phyloP scores from a whole-genome alignment of 2,329 filamentous ascomycete species.

The Penicillium verrucosum region DNA sequence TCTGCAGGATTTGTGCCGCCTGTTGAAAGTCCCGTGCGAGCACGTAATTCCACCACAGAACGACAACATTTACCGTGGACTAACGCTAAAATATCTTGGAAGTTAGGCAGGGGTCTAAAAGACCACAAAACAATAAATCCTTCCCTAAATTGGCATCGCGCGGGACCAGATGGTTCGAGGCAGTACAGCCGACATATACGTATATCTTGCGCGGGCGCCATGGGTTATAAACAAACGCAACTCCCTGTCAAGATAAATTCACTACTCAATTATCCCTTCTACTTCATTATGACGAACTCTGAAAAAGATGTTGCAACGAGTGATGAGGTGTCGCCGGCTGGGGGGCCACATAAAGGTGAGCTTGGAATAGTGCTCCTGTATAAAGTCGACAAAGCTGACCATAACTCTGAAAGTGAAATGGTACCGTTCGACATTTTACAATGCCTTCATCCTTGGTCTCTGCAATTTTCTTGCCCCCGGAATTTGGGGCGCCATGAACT shows the following conservation, averaged over 20 bases:
- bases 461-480: conserved; percentile 69
- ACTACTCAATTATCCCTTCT: not conserved
- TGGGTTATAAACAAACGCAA: not conserved
- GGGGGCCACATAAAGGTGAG: conserved; percentile 14
- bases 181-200: not conserved
- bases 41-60: conserved; percentile 31
- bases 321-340: conserved; percentile 17
- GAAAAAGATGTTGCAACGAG: conserved; percentile 17
- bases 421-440: conserved; percentile 70
- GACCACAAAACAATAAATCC: not conserved
- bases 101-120: not conserved
- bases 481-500: conserved; percentile 73
- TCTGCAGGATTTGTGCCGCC: not conserved
- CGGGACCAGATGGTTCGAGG: not conserved
- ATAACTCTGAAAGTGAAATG: conserved; percentile 53
- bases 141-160: conserved; percentile 15
- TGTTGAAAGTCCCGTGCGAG: conserved; percentile 23
- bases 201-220: not conserved
- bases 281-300: conserved; percentile 10
- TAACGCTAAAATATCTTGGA: not conserved
- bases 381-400: not conserved
- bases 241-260: not conserved
- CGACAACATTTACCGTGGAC: conserved; percentile 22
- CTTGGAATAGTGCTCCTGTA: not conserved
- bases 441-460: conserved; percentile 67